phyloP scores from a whole-genome alignment of 2,329 filamentous ascomycete species.

The Pezicula neosporulosa region DNA sequence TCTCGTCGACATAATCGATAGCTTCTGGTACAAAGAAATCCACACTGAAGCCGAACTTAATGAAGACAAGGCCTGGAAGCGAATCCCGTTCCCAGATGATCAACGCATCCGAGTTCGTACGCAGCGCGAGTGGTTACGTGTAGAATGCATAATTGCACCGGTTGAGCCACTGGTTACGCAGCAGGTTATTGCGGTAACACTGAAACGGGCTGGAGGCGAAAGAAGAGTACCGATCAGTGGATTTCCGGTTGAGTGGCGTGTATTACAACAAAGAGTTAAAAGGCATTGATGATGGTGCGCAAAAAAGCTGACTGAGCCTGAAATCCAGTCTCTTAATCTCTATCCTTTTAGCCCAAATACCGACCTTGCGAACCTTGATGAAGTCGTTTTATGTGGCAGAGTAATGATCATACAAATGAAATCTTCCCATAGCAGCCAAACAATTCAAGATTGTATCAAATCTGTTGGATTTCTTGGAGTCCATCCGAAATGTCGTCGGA shows the following conservation, averaged over 20 bases:
- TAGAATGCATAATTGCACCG: background rate
- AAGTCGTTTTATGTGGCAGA: too few species aligned
- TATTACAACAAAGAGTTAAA: background rate
- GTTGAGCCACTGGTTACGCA: background rate
- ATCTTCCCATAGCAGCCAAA: too few species aligned
- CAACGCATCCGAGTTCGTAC: background rate
- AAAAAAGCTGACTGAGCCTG: too few species aligned
- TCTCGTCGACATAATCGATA: slow-evolving; percentile 2
- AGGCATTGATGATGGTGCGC: background rate
- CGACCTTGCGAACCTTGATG: too few species aligned
- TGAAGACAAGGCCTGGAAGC: background rate
- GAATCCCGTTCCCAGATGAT: background rate
- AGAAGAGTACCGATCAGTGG: slow-evolving; percentile 3
- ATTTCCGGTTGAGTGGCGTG: background rate
- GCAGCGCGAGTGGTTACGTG: background rate
- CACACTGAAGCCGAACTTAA: background rate
- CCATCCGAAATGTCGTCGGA: too few species aligned
- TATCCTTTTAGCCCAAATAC: too few species aligned
- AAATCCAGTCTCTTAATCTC: too few species aligned
- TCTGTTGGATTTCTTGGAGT: too few species aligned
- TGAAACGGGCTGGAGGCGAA: background rate
- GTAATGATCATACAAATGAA: too few species aligned
- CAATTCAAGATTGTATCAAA: too few species aligned
- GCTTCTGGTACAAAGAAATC: background rate
- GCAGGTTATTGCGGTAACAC: background rate